Evolutionary conservation across 768 basidiomycete species (phyloP).

Genomic region (Suillus weaverae): DNA sequence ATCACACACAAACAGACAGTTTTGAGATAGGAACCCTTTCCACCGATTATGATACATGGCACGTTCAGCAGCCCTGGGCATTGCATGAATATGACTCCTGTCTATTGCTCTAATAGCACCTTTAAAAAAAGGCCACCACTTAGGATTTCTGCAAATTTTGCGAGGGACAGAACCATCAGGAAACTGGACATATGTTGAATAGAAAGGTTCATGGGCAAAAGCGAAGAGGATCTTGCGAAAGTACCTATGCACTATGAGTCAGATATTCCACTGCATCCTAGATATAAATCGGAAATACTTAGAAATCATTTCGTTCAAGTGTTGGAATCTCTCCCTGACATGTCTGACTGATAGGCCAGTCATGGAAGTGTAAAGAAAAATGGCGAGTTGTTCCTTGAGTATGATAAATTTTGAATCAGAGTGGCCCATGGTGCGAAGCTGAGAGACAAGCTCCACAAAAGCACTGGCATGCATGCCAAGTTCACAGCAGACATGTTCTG

Average conservation of each 20-base stretch:
- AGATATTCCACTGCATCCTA: too few species aligned
- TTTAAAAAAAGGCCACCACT: conserved; percentile 32
- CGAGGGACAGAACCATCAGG: conserved; percentile 2
- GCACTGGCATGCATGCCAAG: conserved; percentile 15
- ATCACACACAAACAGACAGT: conserved; percentile 16
- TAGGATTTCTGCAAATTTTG: conserved; percentile 24
- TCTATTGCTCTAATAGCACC: conserved; percentile 36
- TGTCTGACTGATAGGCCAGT: too few species aligned
- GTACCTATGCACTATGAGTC: too few species aligned
- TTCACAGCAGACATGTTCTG: conserved; percentile 15
- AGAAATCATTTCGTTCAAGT: too few species aligned
- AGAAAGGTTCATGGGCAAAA: conserved; percentile 27
- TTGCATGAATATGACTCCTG: conserved; percentile 16
- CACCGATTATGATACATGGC: conserved; percentile 11
- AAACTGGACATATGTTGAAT: conserved; percentile 21
- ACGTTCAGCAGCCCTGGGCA: not conserved
- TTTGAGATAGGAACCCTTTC: conserved; percentile 16
- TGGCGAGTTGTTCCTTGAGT: conserved; percentile 38
- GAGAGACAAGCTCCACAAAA: not conserved
- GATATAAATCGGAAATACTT: too few species aligned
- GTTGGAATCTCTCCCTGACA: too few species aligned
- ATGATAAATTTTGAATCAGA: conserved; percentile 23
- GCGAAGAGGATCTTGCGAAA: too few species aligned
- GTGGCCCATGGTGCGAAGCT: not conserved
- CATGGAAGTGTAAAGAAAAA: conserved; percentile 28